Conservation (phyloP, 345 rosid species). For the Linum lewisii region DNA sequence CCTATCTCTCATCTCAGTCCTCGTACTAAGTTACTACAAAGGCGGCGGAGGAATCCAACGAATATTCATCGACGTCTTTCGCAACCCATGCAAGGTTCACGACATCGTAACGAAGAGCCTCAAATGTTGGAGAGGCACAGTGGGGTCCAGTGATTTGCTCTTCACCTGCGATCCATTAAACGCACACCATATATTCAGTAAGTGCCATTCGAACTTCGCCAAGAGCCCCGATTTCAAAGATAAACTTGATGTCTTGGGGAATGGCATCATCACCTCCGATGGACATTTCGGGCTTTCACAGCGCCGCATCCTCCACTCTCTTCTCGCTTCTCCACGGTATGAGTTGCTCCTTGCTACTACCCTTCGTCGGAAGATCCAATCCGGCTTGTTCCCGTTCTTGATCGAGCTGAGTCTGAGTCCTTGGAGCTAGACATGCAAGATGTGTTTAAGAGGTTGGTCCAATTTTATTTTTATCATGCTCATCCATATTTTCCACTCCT, state of each 20-base stretch:
- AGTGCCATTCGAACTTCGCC: slow-evolving; percentile 25
- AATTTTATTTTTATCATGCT: too few species aligned
- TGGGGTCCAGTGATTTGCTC: too few species aligned
- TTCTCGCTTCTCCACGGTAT: slow-evolving; percentile 17
- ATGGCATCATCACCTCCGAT: slow-evolving; percentile 32
- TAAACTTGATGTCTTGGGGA: slow-evolving; percentile 27
- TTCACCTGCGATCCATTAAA: slow-evolving; percentile 27
- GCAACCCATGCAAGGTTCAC: too few species aligned
- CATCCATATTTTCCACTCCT: too few species aligned
- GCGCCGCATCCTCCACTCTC: slow-evolving; percentile 23
- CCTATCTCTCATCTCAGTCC: too few species aligned
- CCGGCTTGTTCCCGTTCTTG: slow-evolving; percentile 27
- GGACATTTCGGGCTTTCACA: slow-evolving; percentile 26
- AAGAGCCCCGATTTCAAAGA: slow-evolving; percentile 31
- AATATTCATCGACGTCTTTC: too few species aligned
- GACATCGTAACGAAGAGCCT: too few species aligned
- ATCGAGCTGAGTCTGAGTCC: slow-evolving; percentile 7
- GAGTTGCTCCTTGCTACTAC: slow-evolving; percentile 19
- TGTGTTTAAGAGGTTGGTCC: background rate
- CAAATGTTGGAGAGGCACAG: too few species aligned
- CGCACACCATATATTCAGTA: slow-evolving; percentile 24
- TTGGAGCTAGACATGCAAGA: background rate
- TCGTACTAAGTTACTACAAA: too few species aligned
- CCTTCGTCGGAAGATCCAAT: slow-evolving; percentile 13
- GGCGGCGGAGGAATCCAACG: too few species aligned